Evolutionary conservation across 2,329 filamentous ascomycete species (phyloP).

Genomic region (Aspergillus sp.): DNA sequence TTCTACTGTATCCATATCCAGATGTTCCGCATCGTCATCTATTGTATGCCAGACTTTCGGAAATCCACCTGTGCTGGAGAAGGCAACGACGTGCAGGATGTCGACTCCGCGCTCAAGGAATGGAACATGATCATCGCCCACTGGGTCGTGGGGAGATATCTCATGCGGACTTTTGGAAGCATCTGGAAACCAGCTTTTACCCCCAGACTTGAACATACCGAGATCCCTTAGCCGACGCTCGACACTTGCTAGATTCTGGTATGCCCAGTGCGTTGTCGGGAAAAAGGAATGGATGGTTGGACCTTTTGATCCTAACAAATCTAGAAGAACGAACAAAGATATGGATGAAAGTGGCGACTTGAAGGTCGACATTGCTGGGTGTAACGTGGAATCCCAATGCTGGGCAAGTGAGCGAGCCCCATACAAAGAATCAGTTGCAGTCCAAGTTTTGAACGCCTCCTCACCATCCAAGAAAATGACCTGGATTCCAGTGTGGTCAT

Average conservation of each 20-base stretch:
- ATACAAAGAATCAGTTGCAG: slow-evolving; percentile 78
- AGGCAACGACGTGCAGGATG: slow-evolving; percentile 84
- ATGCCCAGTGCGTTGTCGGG: slow-evolving; percentile 89
- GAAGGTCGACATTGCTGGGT: slow-evolving; percentile 73
- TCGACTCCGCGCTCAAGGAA: slow-evolving; percentile 86
- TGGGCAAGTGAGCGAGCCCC: slow-evolving; percentile 80
- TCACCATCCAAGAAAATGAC: slow-evolving; percentile 90
- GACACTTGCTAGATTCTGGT: slow-evolving; percentile 70
- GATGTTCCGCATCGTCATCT: slow-evolving; percentile 77
- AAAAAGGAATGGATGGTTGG: slow-evolving; percentile 84
- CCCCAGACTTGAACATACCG: slow-evolving; percentile 61
- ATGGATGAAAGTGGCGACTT: slow-evolving; percentile 75
- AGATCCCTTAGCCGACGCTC: slow-evolving; percentile 73
- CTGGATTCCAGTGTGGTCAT: slow-evolving; percentile 80
- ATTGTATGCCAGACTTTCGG: slow-evolving; percentile 84
- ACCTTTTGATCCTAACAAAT: slow-evolving; percentile 71
- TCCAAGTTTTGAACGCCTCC: slow-evolving; percentile 85
- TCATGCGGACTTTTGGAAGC: slow-evolving; percentile 52
- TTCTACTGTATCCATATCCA: slow-evolving; percentile 75
- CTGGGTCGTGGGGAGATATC: slow-evolving; percentile 51
- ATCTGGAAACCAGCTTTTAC: slow-evolving; percentile 64
- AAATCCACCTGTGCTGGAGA: slow-evolving; percentile 57
- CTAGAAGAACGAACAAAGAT: slow-evolving; percentile 85
- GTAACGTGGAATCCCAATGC: slow-evolving; percentile 70
- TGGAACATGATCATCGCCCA: slow-evolving; percentile 87